Conservation (phyloP, 768 basidiomycete species). For the Hericium alpestre region DNA sequence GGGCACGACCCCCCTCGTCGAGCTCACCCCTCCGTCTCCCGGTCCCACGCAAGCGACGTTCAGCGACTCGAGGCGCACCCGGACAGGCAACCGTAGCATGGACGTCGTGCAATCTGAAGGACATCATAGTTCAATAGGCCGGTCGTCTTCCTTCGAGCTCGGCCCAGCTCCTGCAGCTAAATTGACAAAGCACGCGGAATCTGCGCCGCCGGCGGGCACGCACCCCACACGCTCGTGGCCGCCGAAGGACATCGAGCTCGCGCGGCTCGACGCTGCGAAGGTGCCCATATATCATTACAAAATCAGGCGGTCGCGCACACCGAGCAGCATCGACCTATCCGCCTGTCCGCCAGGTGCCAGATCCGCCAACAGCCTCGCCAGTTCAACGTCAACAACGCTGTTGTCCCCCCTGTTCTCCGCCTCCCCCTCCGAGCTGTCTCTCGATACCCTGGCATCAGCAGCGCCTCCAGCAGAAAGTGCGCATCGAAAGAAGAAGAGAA, state of each 20-base stretch:
- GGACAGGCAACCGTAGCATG: not conserved
- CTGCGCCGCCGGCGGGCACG: not conserved
- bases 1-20: constrained; percentile 10
- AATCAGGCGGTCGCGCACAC: not conserved
- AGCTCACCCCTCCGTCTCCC: constrained; percentile 6
- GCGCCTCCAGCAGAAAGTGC: constrained; percentile 23
- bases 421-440: constrained; percentile 12
- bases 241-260: not conserved
- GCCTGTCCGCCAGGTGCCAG: not conserved
- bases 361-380: constrained; percentile 15
- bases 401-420: constrained; percentile 16
- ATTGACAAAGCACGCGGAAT: not conserved
- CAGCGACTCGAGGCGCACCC: not conserved
- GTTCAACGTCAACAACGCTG: constrained; percentile 22
- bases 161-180: not conserved
- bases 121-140: not conserved
- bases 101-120: not conserved
- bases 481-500: not conserved
- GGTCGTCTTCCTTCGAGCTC: not conserved
- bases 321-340: too few relatives aligned
- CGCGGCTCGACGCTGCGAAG: not conserved
- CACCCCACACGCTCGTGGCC: not conserved
- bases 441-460: too few relatives aligned
- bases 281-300: not conserved
- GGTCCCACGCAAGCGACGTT: not conserved